Evolutionary conservation across 805 yeast species (phyloP).

Genomic region (Lipomyces orientalis): DNA sequence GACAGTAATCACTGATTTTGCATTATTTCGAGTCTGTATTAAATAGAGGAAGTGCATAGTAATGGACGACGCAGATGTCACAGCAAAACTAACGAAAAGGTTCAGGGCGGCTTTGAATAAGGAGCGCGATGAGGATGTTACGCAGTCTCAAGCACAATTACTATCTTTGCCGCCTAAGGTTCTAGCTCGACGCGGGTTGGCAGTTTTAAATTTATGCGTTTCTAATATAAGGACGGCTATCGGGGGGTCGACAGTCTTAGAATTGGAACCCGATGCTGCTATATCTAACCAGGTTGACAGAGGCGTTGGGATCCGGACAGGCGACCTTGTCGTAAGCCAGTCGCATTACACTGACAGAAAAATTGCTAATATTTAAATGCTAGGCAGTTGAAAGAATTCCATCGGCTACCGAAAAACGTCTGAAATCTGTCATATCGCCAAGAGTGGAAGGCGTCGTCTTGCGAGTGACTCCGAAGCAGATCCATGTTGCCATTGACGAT

Average conservation of each 20-base stretch:
- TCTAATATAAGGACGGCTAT: slow-evolving; percentile 74
- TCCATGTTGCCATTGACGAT: slow-evolving; percentile 68
- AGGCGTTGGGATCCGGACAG: slow-evolving; percentile 26
- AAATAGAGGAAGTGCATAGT: background rate
- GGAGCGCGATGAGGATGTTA: slow-evolving; percentile 61
- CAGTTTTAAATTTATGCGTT: slow-evolving; percentile 67
- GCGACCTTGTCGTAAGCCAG: slow-evolving; percentile 37
- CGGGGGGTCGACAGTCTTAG: slow-evolving; percentile 75
- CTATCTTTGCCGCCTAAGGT: slow-evolving; percentile 62
- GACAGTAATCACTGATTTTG: background rate
- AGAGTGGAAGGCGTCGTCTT: slow-evolving; percentile 70
- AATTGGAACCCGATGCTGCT: slow-evolving; percentile 62
- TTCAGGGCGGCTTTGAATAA: slow-evolving; percentile 39
- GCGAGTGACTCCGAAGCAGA: slow-evolving; percentile 53
- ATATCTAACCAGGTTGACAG: slow-evolving; percentile 45
- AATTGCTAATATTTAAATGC: background rate
- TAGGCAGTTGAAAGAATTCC: slow-evolving; percentile 24
- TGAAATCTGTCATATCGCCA: slow-evolving; percentile 6
- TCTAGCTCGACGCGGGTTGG: slow-evolving; percentile 75
- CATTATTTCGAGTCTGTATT: background rate
- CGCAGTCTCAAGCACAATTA: slow-evolving; percentile 53
- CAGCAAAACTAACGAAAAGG: slow-evolving; percentile 25
- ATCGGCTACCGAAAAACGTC: slow-evolving; percentile 30
- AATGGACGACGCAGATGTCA: slow-evolving; percentile 6
- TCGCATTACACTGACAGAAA: background rate